Base-by-base conservation (phyloP, 352 stramenopile species). In the Globisporangium megalacanthum region DNA sequence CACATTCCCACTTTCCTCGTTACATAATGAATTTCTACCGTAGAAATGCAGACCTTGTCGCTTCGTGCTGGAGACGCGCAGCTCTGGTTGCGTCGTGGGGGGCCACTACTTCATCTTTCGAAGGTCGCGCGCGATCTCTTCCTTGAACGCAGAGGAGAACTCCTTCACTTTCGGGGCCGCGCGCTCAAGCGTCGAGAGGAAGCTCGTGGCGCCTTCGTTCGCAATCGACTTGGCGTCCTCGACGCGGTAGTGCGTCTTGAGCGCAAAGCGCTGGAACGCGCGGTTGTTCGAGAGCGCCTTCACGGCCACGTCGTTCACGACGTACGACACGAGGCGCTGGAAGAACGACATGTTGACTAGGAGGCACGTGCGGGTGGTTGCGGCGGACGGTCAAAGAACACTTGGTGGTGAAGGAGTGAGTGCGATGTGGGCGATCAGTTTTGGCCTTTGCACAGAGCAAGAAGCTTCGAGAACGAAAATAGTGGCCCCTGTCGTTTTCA, bases 191-290 rank as follows among this genome's bases (percentile, higher is more conserved):
- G 65, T 73, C 45, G 67, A 80, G 47, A 77, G 69, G 37, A 89
- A 64, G 22, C 58, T 69, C 45, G 76, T 63, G 31, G 73, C 69
- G 56, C 78, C 64, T 7, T 70, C 77, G 41, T 70, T 72, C 6
- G 76, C 81, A 52, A 91, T 68, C 33, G 71, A 83, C 77, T 90
- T 94, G 69, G 80, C 79, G 63, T 92, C 78, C 62, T 91, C 71
- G 35, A 94, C 76, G 69, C 79, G 73, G 67, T 90, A 83, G 70
- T 94, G 83, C 46, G 83, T 94, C 72, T 89, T 89, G 52, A 94
- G 68, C 33, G 83, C 83, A 66, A 94, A 92, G 15, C 79, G 79
- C 70, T 94, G 83, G 69, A 94, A 94, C 39, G 81, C 60, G 60
- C 79, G 79, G 61, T 77, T 90, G 74, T 92, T 90, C 25, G 77